Conservation (phyloP, 129 eudicot species). For the Chrysanthemum lavandulifolium region DNA sequence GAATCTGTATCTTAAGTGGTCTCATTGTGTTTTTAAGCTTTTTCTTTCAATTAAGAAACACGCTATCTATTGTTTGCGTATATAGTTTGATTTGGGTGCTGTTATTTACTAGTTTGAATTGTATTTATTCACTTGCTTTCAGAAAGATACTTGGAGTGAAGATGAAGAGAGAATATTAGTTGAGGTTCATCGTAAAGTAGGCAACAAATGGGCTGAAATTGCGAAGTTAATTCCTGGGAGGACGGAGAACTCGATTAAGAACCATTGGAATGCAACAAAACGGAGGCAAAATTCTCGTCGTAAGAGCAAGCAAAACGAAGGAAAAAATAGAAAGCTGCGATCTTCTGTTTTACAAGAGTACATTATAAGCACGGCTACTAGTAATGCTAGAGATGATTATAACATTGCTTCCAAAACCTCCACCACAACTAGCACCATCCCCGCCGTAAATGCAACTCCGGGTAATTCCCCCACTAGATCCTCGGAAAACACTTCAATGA, state of each 20-base stretch:
- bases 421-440: background rate
- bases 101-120: no score
- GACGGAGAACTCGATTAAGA: conserved; percentile 73
- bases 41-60: no score
- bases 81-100: no score
- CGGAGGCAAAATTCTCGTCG: conserved; percentile 60
- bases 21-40: no score
- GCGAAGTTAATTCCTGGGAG: conserved; percentile 71
- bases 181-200: conserved; percentile 49
- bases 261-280: conserved; percentile 84
- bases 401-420: conserved; percentile 21
- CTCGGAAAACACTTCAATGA: conserved; percentile 21
- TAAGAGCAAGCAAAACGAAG: conserved; percentile 39
- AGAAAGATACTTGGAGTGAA: conserved; percentile 75
- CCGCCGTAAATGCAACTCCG: background rate
- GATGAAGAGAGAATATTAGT: conserved; percentile 69
- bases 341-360: conserved; percentile 51
- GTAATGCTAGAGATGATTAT: conserved; percentile 13
- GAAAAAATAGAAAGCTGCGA: conserved; percentile 18
- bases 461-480: conserved; percentile 24
- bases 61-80: no score
- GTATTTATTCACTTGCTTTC: conserved; percentile 1
- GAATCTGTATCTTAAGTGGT: no score
- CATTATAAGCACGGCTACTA: conserved; percentile 32
- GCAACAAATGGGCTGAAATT: conserved; percentile 82